Evolutionary conservation across 1,139 yeast species (phyloP).

Genomic region (Neolecta irregularis): DNA sequence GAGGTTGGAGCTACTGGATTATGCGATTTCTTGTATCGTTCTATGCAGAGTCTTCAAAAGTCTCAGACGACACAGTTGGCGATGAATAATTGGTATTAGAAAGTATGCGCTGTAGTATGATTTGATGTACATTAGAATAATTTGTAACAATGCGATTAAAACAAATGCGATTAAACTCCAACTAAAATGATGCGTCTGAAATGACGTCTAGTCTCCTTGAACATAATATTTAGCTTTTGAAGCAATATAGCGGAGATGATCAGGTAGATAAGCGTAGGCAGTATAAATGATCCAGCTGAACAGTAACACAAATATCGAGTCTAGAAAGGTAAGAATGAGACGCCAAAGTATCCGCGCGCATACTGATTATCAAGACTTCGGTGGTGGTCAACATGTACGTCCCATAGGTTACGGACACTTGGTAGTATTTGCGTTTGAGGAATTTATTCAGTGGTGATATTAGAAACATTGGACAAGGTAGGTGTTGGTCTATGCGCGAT

Average conservation of each 20-base stretch:
- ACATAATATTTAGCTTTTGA: conserved; percentile 1
- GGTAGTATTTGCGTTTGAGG: conserved; percentile 2
- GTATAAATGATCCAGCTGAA: conserved; percentile 1
- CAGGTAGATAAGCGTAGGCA: conserved; percentile 2
- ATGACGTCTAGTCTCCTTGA: too few relatives aligned
- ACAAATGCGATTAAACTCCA: not conserved
- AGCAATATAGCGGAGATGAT: conserved; percentile 2
- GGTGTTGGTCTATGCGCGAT: not conserved
- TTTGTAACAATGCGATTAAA: not conserved
- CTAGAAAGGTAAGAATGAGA: not conserved
- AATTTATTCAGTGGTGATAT: not conserved
- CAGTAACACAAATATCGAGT: not conserved
- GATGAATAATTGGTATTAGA: not conserved
- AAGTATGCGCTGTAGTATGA: not conserved
- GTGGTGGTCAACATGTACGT: conserved; percentile 3
- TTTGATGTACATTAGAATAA: not conserved
- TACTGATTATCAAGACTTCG: conserved; percentile 3
- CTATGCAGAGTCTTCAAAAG: conserved; percentile 8
- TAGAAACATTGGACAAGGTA: not conserved
- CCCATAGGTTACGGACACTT: conserved; percentile 3
- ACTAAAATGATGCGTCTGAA: not conserved
- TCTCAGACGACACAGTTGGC: not conserved
- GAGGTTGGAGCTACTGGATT: conserved; percentile 7
- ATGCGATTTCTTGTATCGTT: conserved; percentile 9
- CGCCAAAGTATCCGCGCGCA: not conserved